Conservation (phyloP, 345 rosid genomes). For the Murraya koenigii region DNA sequence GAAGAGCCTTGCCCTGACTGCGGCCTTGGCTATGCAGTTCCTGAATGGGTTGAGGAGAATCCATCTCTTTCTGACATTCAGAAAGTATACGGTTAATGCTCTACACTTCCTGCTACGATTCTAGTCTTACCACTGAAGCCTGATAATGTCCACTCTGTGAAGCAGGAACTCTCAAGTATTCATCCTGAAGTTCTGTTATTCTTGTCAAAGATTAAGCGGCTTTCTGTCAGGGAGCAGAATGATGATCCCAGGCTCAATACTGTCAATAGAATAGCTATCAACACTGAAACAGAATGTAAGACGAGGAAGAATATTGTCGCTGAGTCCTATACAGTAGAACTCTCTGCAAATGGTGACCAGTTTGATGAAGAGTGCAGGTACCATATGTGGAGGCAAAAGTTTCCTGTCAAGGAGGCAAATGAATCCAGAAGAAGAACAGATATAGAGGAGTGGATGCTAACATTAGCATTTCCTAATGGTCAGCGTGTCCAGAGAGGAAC, state of each 20-base stretch:
- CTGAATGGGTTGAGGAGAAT: constrained; percentile 72
- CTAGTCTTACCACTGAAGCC: constrained; percentile 59
- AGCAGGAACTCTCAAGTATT: constrained; percentile 59
- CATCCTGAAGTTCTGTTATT: constrained; percentile 71
- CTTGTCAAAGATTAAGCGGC: constrained; percentile 56
- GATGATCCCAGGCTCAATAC: constrained; percentile 39
- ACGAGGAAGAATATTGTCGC: constrained; percentile 73
- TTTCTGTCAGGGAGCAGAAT: constrained; percentile 61
- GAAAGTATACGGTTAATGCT: constrained; percentile 45
- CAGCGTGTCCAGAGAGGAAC: constrained; percentile 53
- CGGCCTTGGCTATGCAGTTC: constrained; percentile 67
- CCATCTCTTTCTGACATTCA: constrained; percentile 45
- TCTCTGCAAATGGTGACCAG: constrained; percentile 33
- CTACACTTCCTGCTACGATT: constrained; percentile 53
- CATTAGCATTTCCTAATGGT: constrained; percentile 65
- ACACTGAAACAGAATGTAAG: constrained; percentile 44
- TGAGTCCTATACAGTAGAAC: constrained; percentile 56
- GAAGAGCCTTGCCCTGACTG: constrained; percentile 66
- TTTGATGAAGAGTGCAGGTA: constrained; percentile 45
- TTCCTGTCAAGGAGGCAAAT: constrained; percentile 52
- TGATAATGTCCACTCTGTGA: constrained; percentile 64
- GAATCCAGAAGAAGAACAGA: constrained; percentile 63
- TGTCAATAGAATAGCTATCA: constrained; percentile 49
- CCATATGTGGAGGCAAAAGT: constrained; percentile 71
- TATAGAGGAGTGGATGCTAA: constrained; percentile 60